These are phyloP conservation scores for Moesziomyces antarcticus DNA, from an alignment of 1,284 basidiomycete genomes.

Conservation along the genomic window DNA sequence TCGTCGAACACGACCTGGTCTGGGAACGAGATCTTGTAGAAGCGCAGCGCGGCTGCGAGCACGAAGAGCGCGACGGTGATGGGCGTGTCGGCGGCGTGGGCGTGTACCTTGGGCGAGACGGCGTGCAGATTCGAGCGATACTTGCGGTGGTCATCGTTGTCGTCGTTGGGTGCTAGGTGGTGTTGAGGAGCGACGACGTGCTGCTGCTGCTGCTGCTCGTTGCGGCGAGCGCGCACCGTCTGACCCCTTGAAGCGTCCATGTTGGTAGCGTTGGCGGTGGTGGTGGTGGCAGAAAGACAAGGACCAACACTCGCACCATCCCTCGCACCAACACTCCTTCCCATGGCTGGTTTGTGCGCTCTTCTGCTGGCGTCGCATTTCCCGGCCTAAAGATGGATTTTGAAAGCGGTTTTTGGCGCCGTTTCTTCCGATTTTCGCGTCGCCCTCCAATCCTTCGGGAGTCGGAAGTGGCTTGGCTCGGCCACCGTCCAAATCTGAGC, in stretches of 20 bases:
- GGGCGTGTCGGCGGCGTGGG: slow-evolving; percentile 19
- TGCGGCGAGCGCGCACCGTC: slow-evolving; percentile 29
- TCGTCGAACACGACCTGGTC: slow-evolving; percentile 67
- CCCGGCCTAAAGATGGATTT: no score
- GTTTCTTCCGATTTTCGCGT: no score
- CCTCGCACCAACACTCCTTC: no score
- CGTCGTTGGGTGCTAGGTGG: neutral
- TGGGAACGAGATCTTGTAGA: slow-evolving; percentile 55
- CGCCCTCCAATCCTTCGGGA: no score
- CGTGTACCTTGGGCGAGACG: slow-evolving; percentile 24
- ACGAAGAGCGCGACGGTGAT: slow-evolving; percentile 45
- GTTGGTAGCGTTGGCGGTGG: neutral
- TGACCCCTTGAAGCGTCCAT: slow-evolving; percentile 34
- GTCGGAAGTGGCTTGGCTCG: no score
- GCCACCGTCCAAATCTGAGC: no score
- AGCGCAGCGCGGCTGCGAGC: slow-evolving; percentile 46
- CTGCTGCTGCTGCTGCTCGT: slow-evolving; percentile 3
- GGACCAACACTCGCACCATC: no score
- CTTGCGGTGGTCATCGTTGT: slow-evolving; percentile 14
- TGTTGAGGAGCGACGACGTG: neutral
- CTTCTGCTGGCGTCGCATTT: no score
- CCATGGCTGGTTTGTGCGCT: no score
- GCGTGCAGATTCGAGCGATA: slow-evolving; percentile 4
- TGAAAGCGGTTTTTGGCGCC: no score
- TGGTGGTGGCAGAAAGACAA: no score